These are phyloP conservation scores for Fragaria iinumae DNA, from an alignment of 306 rosid species.

Conservation along the genomic window DNA sequence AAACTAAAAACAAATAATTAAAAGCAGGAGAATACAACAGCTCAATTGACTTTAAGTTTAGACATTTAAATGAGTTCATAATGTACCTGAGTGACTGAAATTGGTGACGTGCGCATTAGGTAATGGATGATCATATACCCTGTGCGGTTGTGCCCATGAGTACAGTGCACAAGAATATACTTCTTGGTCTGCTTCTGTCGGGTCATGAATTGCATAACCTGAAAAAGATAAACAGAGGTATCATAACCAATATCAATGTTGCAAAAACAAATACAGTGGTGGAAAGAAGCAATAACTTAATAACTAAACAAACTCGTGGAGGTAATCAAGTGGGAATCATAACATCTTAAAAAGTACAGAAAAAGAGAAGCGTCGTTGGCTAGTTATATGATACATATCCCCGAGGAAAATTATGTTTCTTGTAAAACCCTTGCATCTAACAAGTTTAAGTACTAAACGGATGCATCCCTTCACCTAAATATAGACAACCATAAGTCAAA, in stretches of 20 bases:
- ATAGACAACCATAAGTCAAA: conserved; percentile 18
- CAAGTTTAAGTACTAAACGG: background rate
- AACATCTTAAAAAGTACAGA: background rate
- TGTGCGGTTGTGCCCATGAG: conserved; percentile 98
- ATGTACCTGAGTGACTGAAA: conserved; percentile 84
- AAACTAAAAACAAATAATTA: conserved; percentile 8
- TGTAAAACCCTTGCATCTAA: background rate
- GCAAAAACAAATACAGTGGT: background rate
- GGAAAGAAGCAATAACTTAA: background rate
- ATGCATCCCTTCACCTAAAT: background rate
- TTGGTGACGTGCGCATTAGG: conserved; percentile 73
- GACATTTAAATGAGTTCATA: conserved; percentile 16
- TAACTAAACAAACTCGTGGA: background rate
- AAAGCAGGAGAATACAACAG: background rate
- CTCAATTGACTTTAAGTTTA: conserved; percentile 6
- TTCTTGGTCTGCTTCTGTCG: conserved; percentile 89
- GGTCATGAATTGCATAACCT: conserved; percentile 76
- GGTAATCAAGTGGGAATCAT: background rate
- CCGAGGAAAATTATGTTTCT: background rate
- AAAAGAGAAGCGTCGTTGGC: background rate
- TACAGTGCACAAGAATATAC: conserved; percentile 95
- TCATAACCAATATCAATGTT: background rate
- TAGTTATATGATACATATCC: background rate
- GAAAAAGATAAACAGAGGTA: conserved; percentile 24
- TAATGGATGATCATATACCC: conserved; percentile 94